Conservation (phyloP, 2,329 filamentous ascomycete genomes). For the Diaporthe batatas region DNA sequence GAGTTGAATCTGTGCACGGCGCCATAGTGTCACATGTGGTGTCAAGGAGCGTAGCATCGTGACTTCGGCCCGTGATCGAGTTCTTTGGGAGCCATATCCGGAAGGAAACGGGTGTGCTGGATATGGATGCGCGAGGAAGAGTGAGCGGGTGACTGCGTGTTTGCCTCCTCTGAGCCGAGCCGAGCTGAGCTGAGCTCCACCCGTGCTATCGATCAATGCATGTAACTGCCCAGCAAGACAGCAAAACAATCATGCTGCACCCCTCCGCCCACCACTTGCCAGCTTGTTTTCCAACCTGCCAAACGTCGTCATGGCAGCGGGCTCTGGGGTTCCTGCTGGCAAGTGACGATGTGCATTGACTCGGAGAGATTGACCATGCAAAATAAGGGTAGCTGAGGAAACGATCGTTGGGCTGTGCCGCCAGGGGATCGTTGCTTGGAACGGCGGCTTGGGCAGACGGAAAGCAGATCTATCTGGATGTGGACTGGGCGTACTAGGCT, state of each 20-base stretch:
- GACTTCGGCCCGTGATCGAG: slow-evolving; percentile 33
- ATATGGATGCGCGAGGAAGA: not conserved
- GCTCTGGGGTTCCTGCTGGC: slow-evolving; percentile 10
- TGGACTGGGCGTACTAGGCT: slow-evolving; percentile 23
- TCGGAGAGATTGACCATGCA: slow-evolving; percentile 28
- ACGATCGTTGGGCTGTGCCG: slow-evolving; percentile 19
- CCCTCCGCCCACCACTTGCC: not conserved
- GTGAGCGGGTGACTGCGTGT: too few relatives aligned
- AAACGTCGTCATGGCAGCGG: slow-evolving; percentile 16
- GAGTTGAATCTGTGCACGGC: slow-evolving; percentile 28
- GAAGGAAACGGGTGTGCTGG: not conserved
- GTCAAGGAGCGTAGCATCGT: slow-evolving; percentile 31
- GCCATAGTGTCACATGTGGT: slow-evolving; percentile 33
- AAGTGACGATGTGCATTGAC: slow-evolving; percentile 34
- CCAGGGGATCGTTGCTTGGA: slow-evolving; percentile 33
- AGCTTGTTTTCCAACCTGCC: not conserved
- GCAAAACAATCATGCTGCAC: not conserved
- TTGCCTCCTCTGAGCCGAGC: not conserved
- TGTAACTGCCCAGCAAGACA: slow-evolving; percentile 3
- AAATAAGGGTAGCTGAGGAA: slow-evolving; percentile 13
- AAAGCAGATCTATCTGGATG: slow-evolving; percentile 27
- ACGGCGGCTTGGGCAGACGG: slow-evolving; percentile 15
- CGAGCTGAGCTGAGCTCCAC: not conserved
- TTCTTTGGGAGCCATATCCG: not conserved
- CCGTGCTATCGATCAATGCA: not conserved